phyloP scores from a whole-genome alignment of 202 grass and related monocot genomes.

The Eragrostis tef region DNA sequence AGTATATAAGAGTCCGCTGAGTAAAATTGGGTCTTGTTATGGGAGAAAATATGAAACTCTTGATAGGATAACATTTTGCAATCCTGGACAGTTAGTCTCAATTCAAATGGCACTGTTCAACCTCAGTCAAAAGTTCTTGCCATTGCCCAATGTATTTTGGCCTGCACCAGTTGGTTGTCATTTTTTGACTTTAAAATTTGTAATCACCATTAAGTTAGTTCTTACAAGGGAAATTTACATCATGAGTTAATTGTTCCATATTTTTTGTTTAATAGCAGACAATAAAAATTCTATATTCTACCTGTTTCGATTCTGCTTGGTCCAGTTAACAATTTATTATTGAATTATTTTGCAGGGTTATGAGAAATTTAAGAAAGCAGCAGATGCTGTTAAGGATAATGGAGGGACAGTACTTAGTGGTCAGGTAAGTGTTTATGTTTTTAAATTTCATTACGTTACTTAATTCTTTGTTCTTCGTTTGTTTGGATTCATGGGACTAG shows the following conservation, averaged over 20 bases:
- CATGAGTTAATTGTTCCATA: no score
- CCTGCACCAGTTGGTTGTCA: background rate
- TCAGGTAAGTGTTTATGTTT: slow-evolving; percentile 60
- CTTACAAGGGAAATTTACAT: background rate
- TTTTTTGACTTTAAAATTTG: background rate
- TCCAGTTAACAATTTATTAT: slow-evolving; percentile 29
- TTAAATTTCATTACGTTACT: background rate
- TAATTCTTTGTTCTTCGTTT: background rate
- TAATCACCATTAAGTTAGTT: background rate
- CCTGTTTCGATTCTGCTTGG: background rate
- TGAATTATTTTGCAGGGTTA: slow-evolving; percentile 69
- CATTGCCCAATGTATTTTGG: background rate
- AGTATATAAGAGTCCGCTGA: background rate
- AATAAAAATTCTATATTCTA: background rate
- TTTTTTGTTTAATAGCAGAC: background rate
- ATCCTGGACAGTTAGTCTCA: background rate
- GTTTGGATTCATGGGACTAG: background rate
- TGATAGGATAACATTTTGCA: slow-evolving; percentile 9
- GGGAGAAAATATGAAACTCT: background rate
- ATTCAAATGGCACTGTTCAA: background rate
- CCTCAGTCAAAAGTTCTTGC: background rate
- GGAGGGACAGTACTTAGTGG: slow-evolving; percentile 68
- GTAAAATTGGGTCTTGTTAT: slow-evolving; percentile 3
- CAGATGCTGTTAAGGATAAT: slow-evolving; percentile 80
- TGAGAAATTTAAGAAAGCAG: slow-evolving; percentile 95